Percentiles rank a stretch among this genome's conserved stretches.
Conservation (phyloP, 73 alveolate genomes). For the Symbiodinium pilosum region DNA sequence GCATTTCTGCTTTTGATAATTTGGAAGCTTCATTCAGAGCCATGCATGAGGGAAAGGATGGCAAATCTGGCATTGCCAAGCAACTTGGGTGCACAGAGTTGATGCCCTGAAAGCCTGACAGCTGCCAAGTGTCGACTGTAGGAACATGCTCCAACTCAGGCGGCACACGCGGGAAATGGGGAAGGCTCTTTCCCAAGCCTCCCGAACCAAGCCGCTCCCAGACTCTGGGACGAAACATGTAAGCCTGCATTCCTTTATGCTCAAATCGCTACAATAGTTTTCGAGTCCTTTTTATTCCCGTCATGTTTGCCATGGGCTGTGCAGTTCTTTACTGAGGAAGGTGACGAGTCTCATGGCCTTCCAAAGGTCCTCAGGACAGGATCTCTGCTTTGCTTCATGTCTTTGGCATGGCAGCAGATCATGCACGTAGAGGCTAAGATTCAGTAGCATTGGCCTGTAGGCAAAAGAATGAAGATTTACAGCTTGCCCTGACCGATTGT, state of each 20-base stretch:
- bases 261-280: no score
- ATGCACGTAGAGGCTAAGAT: not conserved
- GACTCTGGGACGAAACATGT: no score
- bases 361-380: not conserved
- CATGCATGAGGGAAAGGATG: not conserved
- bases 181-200: not conserved
- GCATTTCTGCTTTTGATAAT: no score
- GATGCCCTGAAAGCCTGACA: not conserved
- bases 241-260: no score
- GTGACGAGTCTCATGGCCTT: not conserved
- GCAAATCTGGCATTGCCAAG: not conserved
- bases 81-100: not conserved
- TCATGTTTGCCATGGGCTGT: not conserved
- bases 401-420: no score
- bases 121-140: not conserved
- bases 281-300: no score
- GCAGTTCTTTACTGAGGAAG: not conserved
- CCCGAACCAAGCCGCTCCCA: constrained; percentile 5
- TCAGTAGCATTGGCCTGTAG: not conserved
- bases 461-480: no score
- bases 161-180: not conserved
- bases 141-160: not conserved
- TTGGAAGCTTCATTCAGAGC: no score
- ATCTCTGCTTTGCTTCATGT: no score
- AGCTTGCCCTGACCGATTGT: no score